Percentiles rank a stretch among this genome's conserved stretches.
phyloP scores from a whole-genome alignment of 352 stramenopile genomes.

The Peronospora farinosa region DNA sequence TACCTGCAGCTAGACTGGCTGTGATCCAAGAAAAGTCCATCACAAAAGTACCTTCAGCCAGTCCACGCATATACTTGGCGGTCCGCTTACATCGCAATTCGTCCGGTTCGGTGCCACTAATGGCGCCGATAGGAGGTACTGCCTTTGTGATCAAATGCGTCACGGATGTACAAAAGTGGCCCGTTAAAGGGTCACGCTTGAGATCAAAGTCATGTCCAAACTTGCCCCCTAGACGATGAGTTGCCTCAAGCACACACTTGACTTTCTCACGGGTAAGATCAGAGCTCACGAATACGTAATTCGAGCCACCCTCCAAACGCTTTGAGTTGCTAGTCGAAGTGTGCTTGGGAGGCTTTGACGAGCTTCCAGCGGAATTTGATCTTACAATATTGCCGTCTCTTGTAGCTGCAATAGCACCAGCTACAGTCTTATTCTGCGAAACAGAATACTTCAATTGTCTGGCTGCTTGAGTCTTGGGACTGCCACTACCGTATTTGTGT shows the following conservation, averaged over 20 bases:
- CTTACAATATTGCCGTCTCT: not conserved
- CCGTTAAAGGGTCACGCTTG: conserved; percentile 39
- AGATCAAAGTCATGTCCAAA: conserved; percentile 70
- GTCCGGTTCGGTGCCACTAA: not conserved
- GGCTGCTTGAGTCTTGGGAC: conserved; percentile 8
- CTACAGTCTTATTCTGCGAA: conserved; percentile 5
- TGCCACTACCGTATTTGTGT: conserved; percentile 3
- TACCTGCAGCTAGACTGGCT: conserved; percentile 48
- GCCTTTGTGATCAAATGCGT: conserved; percentile 76
- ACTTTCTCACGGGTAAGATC: conserved; percentile 50
- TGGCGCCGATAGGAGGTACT: conserved; percentile 22
- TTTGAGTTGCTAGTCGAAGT: conserved; percentile 13
- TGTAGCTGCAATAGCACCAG: not conserved
- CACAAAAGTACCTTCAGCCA: conserved; percentile 66
- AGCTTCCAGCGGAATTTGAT: conserved; percentile 5
- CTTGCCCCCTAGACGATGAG: conserved; percentile 52
- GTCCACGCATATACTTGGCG: conserved; percentile 80
- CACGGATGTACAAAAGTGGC: conserved; percentile 45
- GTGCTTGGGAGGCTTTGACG: conserved; percentile 14
- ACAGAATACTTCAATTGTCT: conserved; percentile 6
- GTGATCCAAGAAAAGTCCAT: conserved; percentile 74
- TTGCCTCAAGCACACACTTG: conserved; percentile 51
- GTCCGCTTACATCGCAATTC: conserved; percentile 70
- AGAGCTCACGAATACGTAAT: conserved; percentile 56
- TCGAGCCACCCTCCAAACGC: not conserved